These are phyloP conservation scores for Grigorovia jiainica DNA, from an alignment of 805 yeast genomes.

Conservation along the genomic window DNA sequence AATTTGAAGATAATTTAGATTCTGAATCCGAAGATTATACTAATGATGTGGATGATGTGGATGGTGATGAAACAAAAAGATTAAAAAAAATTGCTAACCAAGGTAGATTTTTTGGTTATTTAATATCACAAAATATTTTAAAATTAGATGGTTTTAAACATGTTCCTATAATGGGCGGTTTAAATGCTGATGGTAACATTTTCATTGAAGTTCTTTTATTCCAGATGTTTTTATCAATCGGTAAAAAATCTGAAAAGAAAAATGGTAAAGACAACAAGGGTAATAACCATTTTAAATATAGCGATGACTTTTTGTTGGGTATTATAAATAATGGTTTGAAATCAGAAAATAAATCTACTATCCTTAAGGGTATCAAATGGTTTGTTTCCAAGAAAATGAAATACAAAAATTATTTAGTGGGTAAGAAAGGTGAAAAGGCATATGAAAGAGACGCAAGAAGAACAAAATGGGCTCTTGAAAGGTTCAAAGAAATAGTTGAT, in stretches of 20 bases:
- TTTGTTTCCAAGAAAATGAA: constrained; percentile 22
- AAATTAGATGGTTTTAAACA: constrained; percentile 65
- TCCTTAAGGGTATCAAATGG: constrained; percentile 28
- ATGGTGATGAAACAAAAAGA: constrained; percentile 43
- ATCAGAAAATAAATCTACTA: constrained; percentile 19
- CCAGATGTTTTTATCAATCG: constrained; percentile 55
- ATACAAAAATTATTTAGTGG: constrained; percentile 15
- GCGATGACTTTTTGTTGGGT: constrained; percentile 22
- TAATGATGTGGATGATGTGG: constrained; percentile 24
- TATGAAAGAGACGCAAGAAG: constrained; percentile 25
- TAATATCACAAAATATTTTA: constrained; percentile 65
- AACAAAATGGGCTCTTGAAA: constrained; percentile 23
- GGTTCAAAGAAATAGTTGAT: constrained; percentile 9
- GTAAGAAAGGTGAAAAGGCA: constrained; percentile 12
- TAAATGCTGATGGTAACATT: constrained; percentile 49
- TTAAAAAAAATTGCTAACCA: constrained; percentile 55
- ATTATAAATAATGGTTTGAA: constrained; percentile 15
- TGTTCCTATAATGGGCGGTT: constrained; percentile 61
- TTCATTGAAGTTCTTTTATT: constrained; percentile 69
- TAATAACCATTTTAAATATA: constrained; percentile 21
- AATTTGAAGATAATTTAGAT: constrained; percentile 49
- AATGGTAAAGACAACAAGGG: constrained; percentile 17
- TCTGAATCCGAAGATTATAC: constrained; percentile 26
- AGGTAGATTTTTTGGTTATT: constrained; percentile 71
- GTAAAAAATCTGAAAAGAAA: constrained; percentile 46